phyloP scores from a whole-genome alignment of 2,329 filamentous ascomycete genomes.

The Ascochyta pisi region DNA sequence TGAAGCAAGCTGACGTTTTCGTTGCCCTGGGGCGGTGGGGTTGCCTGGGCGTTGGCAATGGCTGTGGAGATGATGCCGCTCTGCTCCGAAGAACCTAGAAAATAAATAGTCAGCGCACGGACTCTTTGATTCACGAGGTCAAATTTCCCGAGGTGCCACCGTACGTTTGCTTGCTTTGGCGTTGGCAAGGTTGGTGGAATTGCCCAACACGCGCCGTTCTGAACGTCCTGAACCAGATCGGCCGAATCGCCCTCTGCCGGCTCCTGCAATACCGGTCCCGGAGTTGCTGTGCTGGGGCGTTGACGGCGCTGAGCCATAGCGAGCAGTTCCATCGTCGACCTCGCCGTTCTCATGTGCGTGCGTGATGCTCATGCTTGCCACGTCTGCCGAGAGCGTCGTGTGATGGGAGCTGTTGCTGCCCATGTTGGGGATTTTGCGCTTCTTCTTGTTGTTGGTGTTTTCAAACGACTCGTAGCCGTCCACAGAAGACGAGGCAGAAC shows the following conservation, averaged over 20 bases:
- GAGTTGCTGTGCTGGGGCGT: slow-evolving; percentile 56
- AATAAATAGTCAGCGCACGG: slow-evolving; percentile 48
- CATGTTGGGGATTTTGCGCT: slow-evolving; percentile 93
- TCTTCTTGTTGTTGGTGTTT: slow-evolving; percentile 99
- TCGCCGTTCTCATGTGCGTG: slow-evolving; percentile 50
- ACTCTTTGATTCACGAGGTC: slow-evolving; percentile 27
- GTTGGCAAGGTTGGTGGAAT: slow-evolving; percentile 53
- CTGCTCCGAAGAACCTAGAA: slow-evolving; percentile 52
- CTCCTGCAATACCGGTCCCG: slow-evolving; percentile 78
- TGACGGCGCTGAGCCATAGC: slow-evolving; percentile 63
- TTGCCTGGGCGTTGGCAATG: slow-evolving; percentile 80
- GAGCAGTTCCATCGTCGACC: slow-evolving; percentile 56
- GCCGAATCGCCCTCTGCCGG: slow-evolving; percentile 84
- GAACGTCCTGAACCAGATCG: slow-evolving; percentile 57
- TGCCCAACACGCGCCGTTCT: slow-evolving; percentile 53
- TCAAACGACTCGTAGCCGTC: slow-evolving; percentile 98
- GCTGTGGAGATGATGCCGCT: slow-evolving; percentile 91
- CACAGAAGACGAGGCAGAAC: slow-evolving; percentile 70
- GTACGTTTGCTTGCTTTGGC: slow-evolving; percentile 52
- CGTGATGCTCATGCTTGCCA: slow-evolving; percentile 68
- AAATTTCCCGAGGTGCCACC: slow-evolving; percentile 40
- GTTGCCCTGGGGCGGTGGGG: slow-evolving; percentile 60
- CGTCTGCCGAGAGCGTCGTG: slow-evolving; percentile 64
- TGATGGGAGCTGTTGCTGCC: slow-evolving; percentile 71
- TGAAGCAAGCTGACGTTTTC: slow-evolving; percentile 82